Evolutionary conservation across 1,284 basidiomycete species (phyloP).

Genomic region (Sanghuangporus weigelae): DNA sequence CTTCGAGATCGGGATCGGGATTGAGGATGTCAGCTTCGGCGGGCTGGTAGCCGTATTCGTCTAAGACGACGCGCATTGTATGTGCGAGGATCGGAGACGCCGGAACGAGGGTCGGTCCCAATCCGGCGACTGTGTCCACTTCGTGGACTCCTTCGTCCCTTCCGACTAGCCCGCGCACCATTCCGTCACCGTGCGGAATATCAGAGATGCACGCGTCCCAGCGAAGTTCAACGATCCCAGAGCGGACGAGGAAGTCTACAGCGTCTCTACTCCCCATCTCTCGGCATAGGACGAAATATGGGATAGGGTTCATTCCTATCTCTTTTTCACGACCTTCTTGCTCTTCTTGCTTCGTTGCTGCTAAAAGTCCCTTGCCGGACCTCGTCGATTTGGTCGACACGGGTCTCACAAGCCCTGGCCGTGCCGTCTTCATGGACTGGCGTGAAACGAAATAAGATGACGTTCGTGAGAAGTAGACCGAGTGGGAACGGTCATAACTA

Average conservation of each 20-base stretch:
- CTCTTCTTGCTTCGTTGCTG: not conserved
- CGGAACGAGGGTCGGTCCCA: slow-evolving; percentile 69
- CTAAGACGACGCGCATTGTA: slow-evolving; percentile 74
- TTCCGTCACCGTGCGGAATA: slow-evolving; percentile 22
- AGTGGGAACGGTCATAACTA: not conserved
- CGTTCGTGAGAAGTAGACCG: slow-evolving; percentile 1
- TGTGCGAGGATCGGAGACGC: slow-evolving; percentile 72
- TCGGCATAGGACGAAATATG: slow-evolving; percentile 73
- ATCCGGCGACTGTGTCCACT: slow-evolving; percentile 33
- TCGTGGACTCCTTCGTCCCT: slow-evolving; percentile 23
- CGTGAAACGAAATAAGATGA: not conserved
- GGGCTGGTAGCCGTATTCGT: slow-evolving; percentile 56
- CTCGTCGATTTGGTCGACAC: not conserved
- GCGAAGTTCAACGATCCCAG: slow-evolving; percentile 64
- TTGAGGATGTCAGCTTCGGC: slow-evolving; percentile 23
- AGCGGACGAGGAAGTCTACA: slow-evolving; percentile 77
- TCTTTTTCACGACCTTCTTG: not conserved
- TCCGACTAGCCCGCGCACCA: not conserved
- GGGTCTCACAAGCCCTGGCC: not conserved
- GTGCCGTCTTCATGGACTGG: not conserved
- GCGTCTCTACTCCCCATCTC: slow-evolving; percentile 62
- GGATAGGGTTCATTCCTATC: slow-evolving; percentile 29
- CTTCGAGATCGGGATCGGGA: not conserved
- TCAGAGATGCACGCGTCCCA: slow-evolving; percentile 63
- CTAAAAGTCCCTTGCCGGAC: not conserved